These are phyloP conservation scores for Buddleja alternifolia DNA, from an alignment of 257 asterid genomes.

Conservation along the genomic window DNA sequence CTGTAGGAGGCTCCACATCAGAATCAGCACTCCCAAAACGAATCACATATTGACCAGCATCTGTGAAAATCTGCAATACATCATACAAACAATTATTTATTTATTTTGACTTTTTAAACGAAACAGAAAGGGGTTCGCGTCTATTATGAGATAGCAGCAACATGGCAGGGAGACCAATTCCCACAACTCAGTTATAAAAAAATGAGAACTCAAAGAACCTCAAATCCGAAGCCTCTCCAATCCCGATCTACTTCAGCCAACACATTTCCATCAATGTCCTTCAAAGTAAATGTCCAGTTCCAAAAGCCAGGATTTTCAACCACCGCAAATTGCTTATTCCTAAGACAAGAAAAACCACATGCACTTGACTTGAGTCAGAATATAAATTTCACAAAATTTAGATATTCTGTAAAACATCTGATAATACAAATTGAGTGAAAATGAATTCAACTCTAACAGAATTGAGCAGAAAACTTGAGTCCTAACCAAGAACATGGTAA, in stretches of 20 bases:
- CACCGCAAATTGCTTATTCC: conserved; percentile 87
- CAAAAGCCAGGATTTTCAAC: conserved; percentile 97
- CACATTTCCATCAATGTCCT: conserved; percentile 85
- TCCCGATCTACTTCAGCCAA: conserved; percentile 95
- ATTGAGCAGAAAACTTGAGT: background rate
- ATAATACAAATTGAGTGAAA: background rate
- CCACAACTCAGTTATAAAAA: conserved; percentile 8
- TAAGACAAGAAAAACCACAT: conserved; percentile 36
- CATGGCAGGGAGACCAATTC: background rate
- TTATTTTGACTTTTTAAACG: background rate
- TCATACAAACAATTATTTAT: background rate
- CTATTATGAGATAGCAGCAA: conserved; percentile 3
- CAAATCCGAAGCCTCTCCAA: conserved; percentile 97
- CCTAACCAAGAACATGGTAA: conserved; percentile 13
- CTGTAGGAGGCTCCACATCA: conserved; percentile 51
- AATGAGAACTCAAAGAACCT: conserved; percentile 46
- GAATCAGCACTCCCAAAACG: conserved; percentile 77
- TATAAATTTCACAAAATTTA: background rate
- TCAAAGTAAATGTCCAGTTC: conserved; percentile 95
- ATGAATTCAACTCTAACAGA: conserved; percentile 13
- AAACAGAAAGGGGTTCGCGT: conserved; percentile 10
- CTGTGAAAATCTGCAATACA: conserved; percentile 75
- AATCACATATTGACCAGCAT: conserved; percentile 97
- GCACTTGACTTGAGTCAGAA: conserved; percentile 9
- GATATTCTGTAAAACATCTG: conserved; percentile 13